These are phyloP conservation scores for Vaccinium vitisidaea DNA, from an alignment of 148 eudicot genomes.

Conservation along the genomic window DNA sequence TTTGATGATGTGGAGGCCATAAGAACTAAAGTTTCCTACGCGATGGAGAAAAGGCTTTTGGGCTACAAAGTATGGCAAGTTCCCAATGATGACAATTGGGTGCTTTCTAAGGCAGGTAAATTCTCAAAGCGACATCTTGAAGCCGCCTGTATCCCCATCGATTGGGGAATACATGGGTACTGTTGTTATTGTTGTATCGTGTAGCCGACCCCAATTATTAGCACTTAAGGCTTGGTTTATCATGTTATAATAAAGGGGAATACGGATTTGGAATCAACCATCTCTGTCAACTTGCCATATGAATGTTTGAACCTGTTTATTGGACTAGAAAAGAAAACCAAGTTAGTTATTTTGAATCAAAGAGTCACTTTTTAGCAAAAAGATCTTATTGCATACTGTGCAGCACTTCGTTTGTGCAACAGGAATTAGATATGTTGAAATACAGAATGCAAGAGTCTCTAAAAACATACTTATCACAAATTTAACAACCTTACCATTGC, in stretches of 20 bases:
- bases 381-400: no score
- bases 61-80: conserved; percentile 43
- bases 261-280: neutral
- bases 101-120: conserved; percentile 40
- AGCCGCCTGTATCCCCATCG: neutral
- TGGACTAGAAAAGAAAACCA: no score
- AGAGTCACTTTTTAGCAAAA: neutral
- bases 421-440: neutral
- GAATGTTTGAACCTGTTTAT: neutral
- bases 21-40: conserved; percentile 43
- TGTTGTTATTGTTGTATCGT: neutral
- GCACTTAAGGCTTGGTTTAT: neutral
- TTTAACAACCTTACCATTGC: neutral
- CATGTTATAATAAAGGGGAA: neutral
- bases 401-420: neutral
- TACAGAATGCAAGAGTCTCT: neutral
- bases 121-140: neutral
- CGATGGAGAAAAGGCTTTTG: conserved; percentile 39
- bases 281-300: neutral
- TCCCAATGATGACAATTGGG: conserved; percentile 39
- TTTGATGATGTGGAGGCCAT: conserved; percentile 54
- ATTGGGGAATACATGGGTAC: no score
- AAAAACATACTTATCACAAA: neutral
- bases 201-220: neutral
- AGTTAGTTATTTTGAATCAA: no score